Evolutionary conservation across 345 rosid genomes (phyloP).

Genomic region (Gossypioides kirkii): DNA sequence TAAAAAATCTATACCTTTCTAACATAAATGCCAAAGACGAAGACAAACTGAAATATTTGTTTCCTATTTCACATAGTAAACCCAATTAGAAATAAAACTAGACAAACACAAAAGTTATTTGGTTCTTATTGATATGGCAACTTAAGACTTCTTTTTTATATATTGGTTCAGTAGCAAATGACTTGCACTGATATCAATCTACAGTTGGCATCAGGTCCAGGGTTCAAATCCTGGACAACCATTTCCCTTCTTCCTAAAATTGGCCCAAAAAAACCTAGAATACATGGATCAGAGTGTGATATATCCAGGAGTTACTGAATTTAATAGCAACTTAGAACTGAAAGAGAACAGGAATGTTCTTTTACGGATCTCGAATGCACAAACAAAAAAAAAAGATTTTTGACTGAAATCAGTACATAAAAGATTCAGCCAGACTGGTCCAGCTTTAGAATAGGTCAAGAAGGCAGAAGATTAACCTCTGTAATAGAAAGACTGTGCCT

Average conservation of each 20-base stretch:
- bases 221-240: too few relatives aligned
- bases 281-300: neutral
- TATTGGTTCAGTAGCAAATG: too few relatives aligned
- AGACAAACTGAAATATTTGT: neutral
- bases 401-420: neutral
- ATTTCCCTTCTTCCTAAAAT: too few relatives aligned
- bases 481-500: conserved; percentile 64
- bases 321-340: neutral
- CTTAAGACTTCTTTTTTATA: neutral
- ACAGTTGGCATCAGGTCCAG: too few relatives aligned
- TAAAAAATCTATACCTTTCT: neutral
- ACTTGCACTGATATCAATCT: too few relatives aligned
- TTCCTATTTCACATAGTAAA: neutral
- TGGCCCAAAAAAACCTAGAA: neutral
- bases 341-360: neutral
- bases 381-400: conserved; percentile 1
- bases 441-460: conserved; percentile 13
- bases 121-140: neutral
- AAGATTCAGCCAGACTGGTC: neutral
- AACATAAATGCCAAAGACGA: neutral
- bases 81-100: neutral
- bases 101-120: neutral
- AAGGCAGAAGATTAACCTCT: conserved; percentile 44
- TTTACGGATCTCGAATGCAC: conserved; percentile 1
- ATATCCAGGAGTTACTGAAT: neutral